These are phyloP conservation scores for Chaetomiaceae sp. DNA, from an alignment of 2,329 filamentous ascomycete genomes.

Conservation along the genomic window DNA sequence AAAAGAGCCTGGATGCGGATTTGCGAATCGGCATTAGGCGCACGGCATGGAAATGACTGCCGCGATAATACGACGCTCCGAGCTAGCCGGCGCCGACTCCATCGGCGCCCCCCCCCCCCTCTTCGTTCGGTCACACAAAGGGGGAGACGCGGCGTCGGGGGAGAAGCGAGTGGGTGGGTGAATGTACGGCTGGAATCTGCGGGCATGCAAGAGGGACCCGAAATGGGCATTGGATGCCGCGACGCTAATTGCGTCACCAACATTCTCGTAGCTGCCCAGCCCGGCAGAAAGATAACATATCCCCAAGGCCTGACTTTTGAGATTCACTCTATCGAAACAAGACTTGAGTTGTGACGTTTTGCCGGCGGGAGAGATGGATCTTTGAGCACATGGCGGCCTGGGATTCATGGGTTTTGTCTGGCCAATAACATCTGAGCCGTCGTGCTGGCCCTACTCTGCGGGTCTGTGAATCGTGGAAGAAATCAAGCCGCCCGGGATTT, in stretches of 20 bases:
- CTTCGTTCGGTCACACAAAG: constrained; percentile 2
- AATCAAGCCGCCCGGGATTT: not conserved
- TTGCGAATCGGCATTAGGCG: constrained; percentile 16
- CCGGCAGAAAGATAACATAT: too few species aligned
- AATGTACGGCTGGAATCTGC: not conserved
- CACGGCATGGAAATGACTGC: constrained; percentile 1
- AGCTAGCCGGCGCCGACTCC: not conserved
- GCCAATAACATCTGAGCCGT: not conserved
- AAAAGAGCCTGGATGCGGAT: not conserved
- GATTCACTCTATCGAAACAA: too few species aligned
- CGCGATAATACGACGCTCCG: constrained; percentile 10
- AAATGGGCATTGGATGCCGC: not conserved
- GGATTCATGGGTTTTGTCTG: too few species aligned
- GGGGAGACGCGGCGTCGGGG: not conserved
- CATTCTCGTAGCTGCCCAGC: not conserved
- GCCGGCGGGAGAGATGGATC: too few species aligned
- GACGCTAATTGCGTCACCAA: not conserved
- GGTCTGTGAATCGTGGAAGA: not conserved
- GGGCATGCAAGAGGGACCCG: not conserved
- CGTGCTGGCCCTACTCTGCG: too few species aligned
- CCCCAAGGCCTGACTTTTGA: too few species aligned
- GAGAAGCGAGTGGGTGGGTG: not conserved
- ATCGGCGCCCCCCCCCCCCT: not conserved
- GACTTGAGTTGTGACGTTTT: too few species aligned
- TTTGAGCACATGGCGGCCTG: too few species aligned